Percentiles rank a stretch among this genome's conserved stretches.
phyloP scores from a whole-genome alignment of 2,329 filamentous ascomycete species.

The Diplodia scrobiculata region DNA sequence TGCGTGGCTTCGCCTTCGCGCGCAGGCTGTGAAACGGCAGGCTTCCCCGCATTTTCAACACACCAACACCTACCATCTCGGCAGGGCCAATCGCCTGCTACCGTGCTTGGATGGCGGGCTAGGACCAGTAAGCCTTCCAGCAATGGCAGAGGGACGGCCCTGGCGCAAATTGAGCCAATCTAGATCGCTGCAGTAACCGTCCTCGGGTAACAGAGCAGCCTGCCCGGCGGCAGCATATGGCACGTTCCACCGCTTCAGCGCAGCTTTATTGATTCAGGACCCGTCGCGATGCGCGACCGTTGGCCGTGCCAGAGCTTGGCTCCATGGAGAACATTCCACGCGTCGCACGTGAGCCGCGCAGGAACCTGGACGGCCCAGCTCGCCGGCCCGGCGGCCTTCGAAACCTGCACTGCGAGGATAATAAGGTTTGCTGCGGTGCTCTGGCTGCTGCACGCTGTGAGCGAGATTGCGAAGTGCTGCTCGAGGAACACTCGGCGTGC shows the following conservation, averaged over 20 bases:
- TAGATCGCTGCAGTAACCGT: constrained; percentile 13
- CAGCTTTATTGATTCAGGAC: constrained; percentile 14
- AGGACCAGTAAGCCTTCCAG: constrained; percentile 1
- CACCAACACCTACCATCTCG: not conserved
- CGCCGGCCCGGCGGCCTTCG: not conserved
- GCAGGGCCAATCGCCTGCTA: constrained; percentile 2
- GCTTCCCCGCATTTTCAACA: constrained; percentile 23
- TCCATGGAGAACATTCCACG: constrained; percentile 14
- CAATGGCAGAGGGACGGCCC: constrained; percentile 19
- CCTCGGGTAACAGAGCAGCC: constrained; percentile 7
- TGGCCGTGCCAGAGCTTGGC: constrained; percentile 16
- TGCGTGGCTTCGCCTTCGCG: not conserved
- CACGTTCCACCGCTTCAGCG: constrained; percentile 20
- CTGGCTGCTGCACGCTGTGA: constrained; percentile 2
- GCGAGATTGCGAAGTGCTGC: not conserved
- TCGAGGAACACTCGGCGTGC: not conserved
- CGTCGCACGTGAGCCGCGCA: not conserved
- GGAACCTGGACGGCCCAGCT: not conserved
- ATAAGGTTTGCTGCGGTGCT: constrained; percentile 16
- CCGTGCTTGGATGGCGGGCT: not conserved
- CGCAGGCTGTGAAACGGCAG: constrained; percentile 21
- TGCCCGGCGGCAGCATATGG: constrained; percentile 14
- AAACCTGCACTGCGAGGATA: not conserved
- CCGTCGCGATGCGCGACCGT: constrained; percentile 10
- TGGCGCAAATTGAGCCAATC: constrained; percentile 20